Evolutionary conservation across 2,329 filamentous ascomycete genomes (phyloP).

Genomic region (Aureobasidium melanogenum): DNA sequence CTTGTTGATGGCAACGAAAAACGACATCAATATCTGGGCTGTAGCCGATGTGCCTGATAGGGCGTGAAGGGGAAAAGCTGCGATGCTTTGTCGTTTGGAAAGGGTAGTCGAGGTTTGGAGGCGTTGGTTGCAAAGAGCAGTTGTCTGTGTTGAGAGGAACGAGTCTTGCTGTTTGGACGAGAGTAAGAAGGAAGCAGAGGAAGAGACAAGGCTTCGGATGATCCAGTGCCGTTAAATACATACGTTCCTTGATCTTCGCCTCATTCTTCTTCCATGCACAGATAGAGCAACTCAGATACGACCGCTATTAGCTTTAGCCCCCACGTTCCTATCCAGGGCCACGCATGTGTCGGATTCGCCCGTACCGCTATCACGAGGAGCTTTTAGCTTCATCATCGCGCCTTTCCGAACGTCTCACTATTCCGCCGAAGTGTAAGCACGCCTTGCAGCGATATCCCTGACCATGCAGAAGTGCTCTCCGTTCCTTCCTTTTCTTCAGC

Average conservation of each 20-base stretch:
- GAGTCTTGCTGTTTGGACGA: neutral
- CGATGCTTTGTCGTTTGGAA: neutral
- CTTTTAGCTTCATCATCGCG: conserved; percentile 4
- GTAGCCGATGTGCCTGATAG: neutral
- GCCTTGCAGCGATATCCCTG: neutral
- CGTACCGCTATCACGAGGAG: conserved; percentile 8
- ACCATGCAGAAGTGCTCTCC: neutral
- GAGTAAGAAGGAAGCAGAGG: neutral
- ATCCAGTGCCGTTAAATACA: conserved; percentile 3
- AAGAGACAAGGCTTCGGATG: neutral
- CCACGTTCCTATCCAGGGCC: neutral
- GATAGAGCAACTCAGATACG: conserved; percentile 9
- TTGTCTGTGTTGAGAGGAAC: neutral
- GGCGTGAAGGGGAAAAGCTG: neutral
- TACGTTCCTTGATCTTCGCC: neutral
- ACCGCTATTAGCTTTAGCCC: neutral
- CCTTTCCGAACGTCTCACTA: neutral
- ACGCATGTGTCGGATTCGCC: neutral
- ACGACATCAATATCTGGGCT: conserved; percentile 23
- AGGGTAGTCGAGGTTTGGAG: neutral
- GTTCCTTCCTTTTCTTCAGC: neutral
- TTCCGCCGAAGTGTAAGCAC: neutral
- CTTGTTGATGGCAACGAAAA: conserved; percentile 32
- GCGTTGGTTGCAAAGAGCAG: neutral
- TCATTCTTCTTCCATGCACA: neutral